These are phyloP conservation scores for Papiliotrema flavescens DNA, from an alignment of 1,284 basidiomycete genomes.

Conservation along the genomic window DNA sequence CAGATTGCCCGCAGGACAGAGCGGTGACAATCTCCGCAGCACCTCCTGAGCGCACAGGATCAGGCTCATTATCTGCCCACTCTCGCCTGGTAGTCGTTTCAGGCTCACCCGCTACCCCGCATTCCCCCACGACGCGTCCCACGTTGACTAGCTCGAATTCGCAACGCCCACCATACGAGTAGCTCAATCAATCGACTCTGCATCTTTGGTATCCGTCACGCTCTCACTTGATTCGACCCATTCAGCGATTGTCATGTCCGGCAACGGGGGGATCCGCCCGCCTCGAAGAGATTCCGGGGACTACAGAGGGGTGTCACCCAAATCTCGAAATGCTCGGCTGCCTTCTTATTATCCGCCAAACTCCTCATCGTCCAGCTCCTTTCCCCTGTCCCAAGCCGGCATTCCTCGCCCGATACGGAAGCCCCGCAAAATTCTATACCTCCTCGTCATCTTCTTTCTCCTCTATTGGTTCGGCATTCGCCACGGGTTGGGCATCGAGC, in stretches of 20 bases:
- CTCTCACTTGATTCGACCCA: not conserved
- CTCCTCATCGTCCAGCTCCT: constrained; percentile 2
- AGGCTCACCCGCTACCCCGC: not conserved
- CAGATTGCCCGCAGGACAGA: too few species aligned
- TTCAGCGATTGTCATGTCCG: not conserved
- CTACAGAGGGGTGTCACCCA: not conserved
- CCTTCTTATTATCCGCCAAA: not conserved
- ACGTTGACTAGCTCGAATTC: too few species aligned
- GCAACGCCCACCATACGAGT: too few species aligned
- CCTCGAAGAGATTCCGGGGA: too few species aligned
- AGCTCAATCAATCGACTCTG: not conserved
- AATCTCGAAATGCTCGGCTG: not conserved
- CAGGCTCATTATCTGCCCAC: not conserved
- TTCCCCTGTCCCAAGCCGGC: constrained; percentile 7
- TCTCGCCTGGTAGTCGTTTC: not conserved
- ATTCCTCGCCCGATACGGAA: constrained; percentile 37
- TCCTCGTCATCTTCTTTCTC: constrained; percentile 39
- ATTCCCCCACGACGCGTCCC: not conserved
- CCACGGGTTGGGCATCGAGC: constrained; percentile 43
- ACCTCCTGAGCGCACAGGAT: not conserved
- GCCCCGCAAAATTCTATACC: constrained; percentile 46
- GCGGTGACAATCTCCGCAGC: too few species aligned
- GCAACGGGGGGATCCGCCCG: too few species aligned
- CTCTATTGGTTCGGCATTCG: constrained; percentile 49
- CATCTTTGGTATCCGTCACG: not conserved